Evolutionary conservation across 2,329 filamentous ascomycete species (phyloP).

Genomic region (Aureobasidium sp.): DNA sequence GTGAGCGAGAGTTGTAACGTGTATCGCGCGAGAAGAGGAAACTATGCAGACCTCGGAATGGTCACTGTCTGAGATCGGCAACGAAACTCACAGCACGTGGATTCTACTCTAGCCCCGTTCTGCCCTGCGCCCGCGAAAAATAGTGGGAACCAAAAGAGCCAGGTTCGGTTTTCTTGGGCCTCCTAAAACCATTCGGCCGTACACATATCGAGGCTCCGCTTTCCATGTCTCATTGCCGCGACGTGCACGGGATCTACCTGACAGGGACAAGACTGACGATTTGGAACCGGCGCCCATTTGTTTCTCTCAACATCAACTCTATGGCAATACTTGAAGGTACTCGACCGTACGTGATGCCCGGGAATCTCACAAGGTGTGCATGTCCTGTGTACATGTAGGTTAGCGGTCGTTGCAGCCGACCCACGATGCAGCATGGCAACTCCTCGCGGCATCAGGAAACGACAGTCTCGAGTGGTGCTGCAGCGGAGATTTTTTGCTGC

Average conservation of each 20-base stretch:
- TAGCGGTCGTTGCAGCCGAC: background rate
- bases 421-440: background rate
- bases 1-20: slow-evolving; percentile 1
- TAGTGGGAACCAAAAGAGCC: slow-evolving; percentile 9
- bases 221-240: slow-evolving; percentile 1
- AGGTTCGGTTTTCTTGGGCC: background rate
- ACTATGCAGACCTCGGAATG: slow-evolving; percentile 12
- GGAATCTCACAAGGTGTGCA: background rate
- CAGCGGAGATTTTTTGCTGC: slow-evolving; percentile 3
- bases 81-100: slow-evolving; percentile 8
- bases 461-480: background rate
- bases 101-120: background rate
- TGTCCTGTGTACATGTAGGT: background rate
- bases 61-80: slow-evolving; percentile 9
- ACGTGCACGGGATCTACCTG: slow-evolving; percentile 4
- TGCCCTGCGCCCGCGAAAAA: slow-evolving; percentile 9
- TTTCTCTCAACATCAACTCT: background rate
- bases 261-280: slow-evolving; percentile 1
- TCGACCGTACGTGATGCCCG: background rate
- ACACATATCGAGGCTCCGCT: slow-evolving; percentile 1
- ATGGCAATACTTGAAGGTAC: background rate
- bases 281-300: background rate
- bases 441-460: background rate
- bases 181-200: slow-evolving; percentile 8
- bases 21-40: slow-evolving; percentile 10